Evolutionary conservation across 768 basidiomycete genomes (phyloP), one percentile per base, ranked within the genome.

Genomic region (Coprinopsis strossmayeri): DNA sequence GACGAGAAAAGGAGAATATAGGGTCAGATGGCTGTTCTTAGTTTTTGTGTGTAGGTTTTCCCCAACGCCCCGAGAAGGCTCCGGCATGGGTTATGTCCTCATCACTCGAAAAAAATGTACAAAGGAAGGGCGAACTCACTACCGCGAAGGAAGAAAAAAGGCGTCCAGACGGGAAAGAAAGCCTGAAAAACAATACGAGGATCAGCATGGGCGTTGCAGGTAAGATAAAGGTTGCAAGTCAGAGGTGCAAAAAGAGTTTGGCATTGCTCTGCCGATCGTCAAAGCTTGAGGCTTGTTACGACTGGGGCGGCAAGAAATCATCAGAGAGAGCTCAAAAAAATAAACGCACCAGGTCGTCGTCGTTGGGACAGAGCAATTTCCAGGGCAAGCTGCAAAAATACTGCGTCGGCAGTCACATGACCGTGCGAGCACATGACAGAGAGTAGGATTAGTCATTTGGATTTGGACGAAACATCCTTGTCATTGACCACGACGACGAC

Each of bases 231-330:
- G 56, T 15, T 7, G 30, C 30, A 32, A 15, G 15, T 83, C 81
- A 84, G 81, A 69, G 65, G 65, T 82, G 78, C 80, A 78, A 76
- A 62, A 50, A 45, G 43, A 62, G 60, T 78, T 83, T 83, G 79
- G 79, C 55, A 74, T 68, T 81, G 81, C 81, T 76, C 69, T 69
- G 69, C 79, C 78, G 58, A 62, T 84, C 81, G 73, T 83, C 81
- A 83, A 67, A 45, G 79, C 72, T 56, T 23, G 15, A 46, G 55
- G 51, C 53, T 55, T 61, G 73, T 77, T 83, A 82, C 69, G 81
- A 82, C 81, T 83, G 81, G 81, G 81, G 81, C 81, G 81, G 80
- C 81, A 82, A 73, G 76, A 74, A 75, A 69, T 80, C 81, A 81
- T 83, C 81, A 72, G 25, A 39, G 40, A 42, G 51, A 39, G 25